phyloP scores from a whole-genome alignment of 345 rosid genomes.

The Linum trigynum region DNA sequence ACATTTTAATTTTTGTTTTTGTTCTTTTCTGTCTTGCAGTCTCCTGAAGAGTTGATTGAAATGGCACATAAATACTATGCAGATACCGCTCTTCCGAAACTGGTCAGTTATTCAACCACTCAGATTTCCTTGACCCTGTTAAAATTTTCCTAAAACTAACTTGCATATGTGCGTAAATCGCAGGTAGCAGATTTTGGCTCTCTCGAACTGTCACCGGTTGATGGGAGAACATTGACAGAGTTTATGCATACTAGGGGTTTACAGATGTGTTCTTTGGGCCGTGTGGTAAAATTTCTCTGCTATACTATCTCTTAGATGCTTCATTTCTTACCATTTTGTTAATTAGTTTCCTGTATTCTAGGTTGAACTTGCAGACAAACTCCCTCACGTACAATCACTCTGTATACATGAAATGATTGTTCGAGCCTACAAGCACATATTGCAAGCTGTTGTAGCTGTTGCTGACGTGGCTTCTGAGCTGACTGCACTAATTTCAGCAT shows the following conservation, averaged over 20 bases:
- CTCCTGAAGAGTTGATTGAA: constrained; percentile 24
- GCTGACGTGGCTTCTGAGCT: constrained; percentile 13
- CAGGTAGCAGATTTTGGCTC: constrained; percentile 22
- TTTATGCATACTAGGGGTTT: constrained; percentile 31
- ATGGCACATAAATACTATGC: constrained; percentile 27
- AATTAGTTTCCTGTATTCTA: constrained; percentile 3
- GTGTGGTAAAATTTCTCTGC: constrained; percentile 18
- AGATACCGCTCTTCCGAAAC: constrained; percentile 26
- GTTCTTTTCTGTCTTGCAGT: constrained; percentile 7
- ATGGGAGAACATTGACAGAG: constrained; percentile 28
- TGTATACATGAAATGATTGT: constrained; percentile 31
- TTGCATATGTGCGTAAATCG: constrained; percentile 7
- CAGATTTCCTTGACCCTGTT: background rate
- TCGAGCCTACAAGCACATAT: constrained; percentile 27
- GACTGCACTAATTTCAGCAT: constrained; percentile 23
- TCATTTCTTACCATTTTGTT: background rate
- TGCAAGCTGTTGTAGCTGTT: constrained; percentile 26
- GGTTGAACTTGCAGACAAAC: constrained; percentile 30
- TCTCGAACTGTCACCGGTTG: constrained; percentile 21
- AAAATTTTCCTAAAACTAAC: constrained; percentile 11
- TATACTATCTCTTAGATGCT: background rate
- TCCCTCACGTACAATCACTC: constrained; percentile 32
- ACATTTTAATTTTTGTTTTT: constrained; percentile 1
- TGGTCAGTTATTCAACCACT: constrained; percentile 29
- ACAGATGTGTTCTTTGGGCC: constrained; percentile 31